These are phyloP conservation scores for Moesziomyces parantarcticus DNA, from an alignment of 1,284 basidiomycete genomes.

Conservation along the genomic window DNA sequence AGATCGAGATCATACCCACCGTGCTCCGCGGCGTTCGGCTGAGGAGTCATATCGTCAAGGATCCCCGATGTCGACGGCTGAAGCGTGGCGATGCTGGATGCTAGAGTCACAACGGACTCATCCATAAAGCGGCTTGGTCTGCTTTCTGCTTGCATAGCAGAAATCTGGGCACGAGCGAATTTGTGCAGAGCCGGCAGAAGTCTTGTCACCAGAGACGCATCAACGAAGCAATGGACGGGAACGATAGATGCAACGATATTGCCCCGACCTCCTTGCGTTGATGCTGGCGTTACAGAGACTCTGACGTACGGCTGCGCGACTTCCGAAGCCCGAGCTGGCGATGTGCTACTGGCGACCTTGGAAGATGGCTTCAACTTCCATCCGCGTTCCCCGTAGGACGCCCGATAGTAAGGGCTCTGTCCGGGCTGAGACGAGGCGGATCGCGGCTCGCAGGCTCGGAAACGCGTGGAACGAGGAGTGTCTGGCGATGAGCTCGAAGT, in stretches of 20 bases:
- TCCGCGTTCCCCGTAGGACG: constrained; percentile 44
- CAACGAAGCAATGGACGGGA: constrained; percentile 51
- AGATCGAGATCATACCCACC: constrained; percentile 21
- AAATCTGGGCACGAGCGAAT: constrained; percentile 22
- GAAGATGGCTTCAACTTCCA: constrained; percentile 46
- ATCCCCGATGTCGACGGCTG: constrained; percentile 26
- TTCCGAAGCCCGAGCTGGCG: constrained; percentile 3
- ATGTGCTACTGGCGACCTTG: background rate
- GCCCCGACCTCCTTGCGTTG: constrained; percentile 3
- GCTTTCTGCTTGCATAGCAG: constrained; percentile 5
- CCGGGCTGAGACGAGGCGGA: constrained; percentile 3
- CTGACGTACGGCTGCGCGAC: background rate
- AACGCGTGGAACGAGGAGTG: constrained; percentile 20
- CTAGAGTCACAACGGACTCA: constrained; percentile 37
- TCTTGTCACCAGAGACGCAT: constrained; percentile 46
- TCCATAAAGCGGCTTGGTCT: constrained; percentile 6
- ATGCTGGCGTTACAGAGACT: background rate
- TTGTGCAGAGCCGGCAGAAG: constrained; percentile 39
- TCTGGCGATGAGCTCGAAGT: background rate
- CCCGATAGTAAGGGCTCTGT: constrained; percentile 28
- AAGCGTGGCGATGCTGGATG: constrained; percentile 30
- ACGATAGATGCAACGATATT: constrained; percentile 14
- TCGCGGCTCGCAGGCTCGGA: constrained; percentile 16
- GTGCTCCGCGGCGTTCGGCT: background rate
- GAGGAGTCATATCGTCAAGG: constrained; percentile 2